Evolutionary conservation across 2,329 filamentous ascomycete species (phyloP), one percentile per base, ranked within the genome.

Genomic region (Fusarium austroafricanum): DNA sequence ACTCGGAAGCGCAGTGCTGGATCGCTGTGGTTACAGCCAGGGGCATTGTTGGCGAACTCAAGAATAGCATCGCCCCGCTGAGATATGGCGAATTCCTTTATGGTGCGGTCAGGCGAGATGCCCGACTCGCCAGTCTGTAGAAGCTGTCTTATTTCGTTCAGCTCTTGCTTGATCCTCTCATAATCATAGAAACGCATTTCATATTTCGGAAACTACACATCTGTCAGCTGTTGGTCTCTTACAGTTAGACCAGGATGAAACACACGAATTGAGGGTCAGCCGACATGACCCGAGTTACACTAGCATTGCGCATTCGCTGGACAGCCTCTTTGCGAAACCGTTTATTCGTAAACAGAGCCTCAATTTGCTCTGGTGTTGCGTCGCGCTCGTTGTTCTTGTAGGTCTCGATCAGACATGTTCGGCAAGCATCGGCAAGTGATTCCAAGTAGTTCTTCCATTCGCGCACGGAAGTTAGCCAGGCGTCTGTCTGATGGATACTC

Each of bases 1-100:
- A 87, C 84, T 8, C 83, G 79, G 54, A 86, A 87, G 8, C 83
- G 79, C 12, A 84, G 67, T 2, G 82, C 79, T 0, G 83, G 82
- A 46, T 80, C 77, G 12, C 65, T 66, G 20, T 65, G 59, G 2
- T 65, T 69, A 20, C 72, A 63, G 17, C 81, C 79, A 10, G 75
- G 73, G 2, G 71, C 75, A 1, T 75, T 69, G 61, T 86, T 85
- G 54, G 81, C 78, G 62, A 87, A 87, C 61, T 87, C 85, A 31
- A 87, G 78, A 26, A 87, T 79, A 4, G 79, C 79, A 61, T 87
- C 84, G 9, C 85, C 84, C 4, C 77, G 77, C 2, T 78, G 77
- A 0, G 81, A 77, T 51, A 87, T 83, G 35, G 76, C 71, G 40
- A 78, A 79, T 53, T 86, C 83, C 17, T 78, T 75, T 10, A 84